Evolutionary conservation across 1,139 yeast species (phyloP), one percentile per base, ranked within the genome.

Genomic region (Pichia sp.): DNA sequence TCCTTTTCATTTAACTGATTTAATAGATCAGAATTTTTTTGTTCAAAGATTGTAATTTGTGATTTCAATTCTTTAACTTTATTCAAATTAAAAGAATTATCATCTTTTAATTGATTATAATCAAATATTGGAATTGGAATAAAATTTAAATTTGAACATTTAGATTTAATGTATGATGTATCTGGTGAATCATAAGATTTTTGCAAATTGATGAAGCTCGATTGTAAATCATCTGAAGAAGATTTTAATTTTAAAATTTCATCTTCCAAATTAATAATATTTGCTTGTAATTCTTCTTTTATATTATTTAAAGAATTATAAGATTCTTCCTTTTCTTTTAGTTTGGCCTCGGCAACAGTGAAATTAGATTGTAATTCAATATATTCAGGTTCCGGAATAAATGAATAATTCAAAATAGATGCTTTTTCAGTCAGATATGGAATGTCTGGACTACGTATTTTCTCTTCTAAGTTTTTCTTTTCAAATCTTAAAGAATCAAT

Each of bases 131-230:
- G 35, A 20, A 43, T n/a, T 6, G 40, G 33, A 11, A 36, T 22
- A 11, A 43, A 20, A 11, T 30, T 38, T 9, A 30, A 33, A 7
- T 2, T 7, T 3, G 25, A 27, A 6, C 43, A 26, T 43, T 65
- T 63, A 4, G 53, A 55, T 5, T 52, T 51, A 25, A 71, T 42
- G 40, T 60, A 63, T 0, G 63, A 63, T 7, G 61, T 29, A 12
- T 58, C 43, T 11, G 75, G 74, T 3, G 42, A 35, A 2, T 52
- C 51, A 12, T 48, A 27, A 24, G 28, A 29, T 5, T n/a, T 25
- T 35, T 43, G 32, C 11, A 47, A 16, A 6, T 30, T 11, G n/a
- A 37, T 23, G 4, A 43, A 26, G 16, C 45, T 39, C 3, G 40
- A 20, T 30, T 46, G 37, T 28, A 46, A 41, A 27, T 43, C 41